Evolutionary conservation across 805 yeast species (phyloP), one percentile per base, ranked within the genome.

Genomic region (Torulaspora gathmanii): DNA sequence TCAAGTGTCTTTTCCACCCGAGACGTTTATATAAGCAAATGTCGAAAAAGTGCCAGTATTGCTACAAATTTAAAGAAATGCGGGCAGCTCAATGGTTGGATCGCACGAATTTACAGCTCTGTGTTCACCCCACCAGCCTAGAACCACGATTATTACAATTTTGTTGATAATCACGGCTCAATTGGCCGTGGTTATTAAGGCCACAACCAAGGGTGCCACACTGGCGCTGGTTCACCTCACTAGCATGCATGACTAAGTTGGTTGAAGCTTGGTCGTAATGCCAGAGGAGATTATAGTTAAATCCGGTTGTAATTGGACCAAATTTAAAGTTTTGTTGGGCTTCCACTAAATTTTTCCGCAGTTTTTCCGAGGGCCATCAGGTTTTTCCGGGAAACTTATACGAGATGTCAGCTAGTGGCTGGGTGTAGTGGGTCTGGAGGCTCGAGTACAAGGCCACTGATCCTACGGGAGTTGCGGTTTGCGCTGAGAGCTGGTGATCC

Each of bases 371-470:
- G n/a, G n/a, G n/a, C n/a, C n/a, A n/a, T n/a, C n/a, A n/a, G 25
- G 25, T 3, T 22, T 22, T 22, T 22, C 25, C 13, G n/a, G 25
- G 36, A 33, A 29, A 8, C 33, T 16, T 13, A 29, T 16, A 13
- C 33, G 33, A 8, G n/a, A 5, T 29, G 8, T 13, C 17, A 30
- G 19, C 16, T 9, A 5, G 17, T 7, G 20, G 33, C 3, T 5
- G 33, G 20, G 16, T 4, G 33, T 5, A 5, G 31, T 11, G 37
- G 23, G 22, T 19, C 43, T 26, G 34, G 33, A 2, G 28, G 17
- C 17, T 41, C 44, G 27, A 41, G 26, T 16, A 41, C 38, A 28
- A 41, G 35, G 5, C 44, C 44, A 22, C 44, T 41, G 17, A 33
- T 41, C n/a, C 44, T 35, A 22, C 34, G 34, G 27, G 31, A 26